Conservation (phyloP, 2,329 filamentous ascomycete species). For the Sporothrix humicola region DNA sequence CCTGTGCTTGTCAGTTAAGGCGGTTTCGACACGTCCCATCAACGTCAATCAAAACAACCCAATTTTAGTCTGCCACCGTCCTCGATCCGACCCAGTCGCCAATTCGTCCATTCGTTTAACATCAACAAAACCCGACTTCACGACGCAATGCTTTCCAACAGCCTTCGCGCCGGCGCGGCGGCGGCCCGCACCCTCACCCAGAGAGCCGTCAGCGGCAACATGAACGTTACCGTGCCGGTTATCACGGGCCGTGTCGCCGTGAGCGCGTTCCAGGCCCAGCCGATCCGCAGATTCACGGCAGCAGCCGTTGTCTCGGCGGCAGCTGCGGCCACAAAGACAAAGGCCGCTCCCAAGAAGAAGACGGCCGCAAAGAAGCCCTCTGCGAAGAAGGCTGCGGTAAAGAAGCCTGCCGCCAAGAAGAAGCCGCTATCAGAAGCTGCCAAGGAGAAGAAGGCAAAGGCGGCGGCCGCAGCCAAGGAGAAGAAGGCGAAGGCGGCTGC, state of each 20-base stretch:
- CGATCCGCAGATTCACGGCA: not conserved
- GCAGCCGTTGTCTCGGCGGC: not conserved
- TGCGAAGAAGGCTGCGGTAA: not conserved
- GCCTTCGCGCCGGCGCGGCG: slow-evolving; percentile 21
- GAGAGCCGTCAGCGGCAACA: not conserved
- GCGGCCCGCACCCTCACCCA: not conserved
- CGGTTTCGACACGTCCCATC: not conserved
- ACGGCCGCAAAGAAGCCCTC: not conserved
- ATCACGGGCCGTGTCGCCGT: not conserved
- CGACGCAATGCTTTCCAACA: slow-evolving; percentile 17
- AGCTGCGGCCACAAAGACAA: not conserved
- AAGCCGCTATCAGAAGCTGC: not conserved
- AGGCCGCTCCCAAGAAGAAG: slow-evolving; percentile 11
- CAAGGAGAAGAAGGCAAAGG: slow-evolving; percentile 1
- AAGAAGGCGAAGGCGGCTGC: slow-evolving; percentile 38
- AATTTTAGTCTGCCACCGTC: not conserved
- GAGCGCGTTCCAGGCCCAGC: not conserved
- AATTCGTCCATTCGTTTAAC: not conserved
- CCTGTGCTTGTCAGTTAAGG: not conserved
- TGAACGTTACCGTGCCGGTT: not conserved
- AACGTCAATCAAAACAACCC: slow-evolving; percentile 1
- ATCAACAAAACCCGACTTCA: not conserved
- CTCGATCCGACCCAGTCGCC: not conserved
- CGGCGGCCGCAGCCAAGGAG: slow-evolving; percentile 36
- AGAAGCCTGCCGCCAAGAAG: not conserved